These are phyloP conservation scores for Coprinellus aureogranulatus DNA, from an alignment of 768 basidiomycete species.

Conservation along the genomic window DNA sequence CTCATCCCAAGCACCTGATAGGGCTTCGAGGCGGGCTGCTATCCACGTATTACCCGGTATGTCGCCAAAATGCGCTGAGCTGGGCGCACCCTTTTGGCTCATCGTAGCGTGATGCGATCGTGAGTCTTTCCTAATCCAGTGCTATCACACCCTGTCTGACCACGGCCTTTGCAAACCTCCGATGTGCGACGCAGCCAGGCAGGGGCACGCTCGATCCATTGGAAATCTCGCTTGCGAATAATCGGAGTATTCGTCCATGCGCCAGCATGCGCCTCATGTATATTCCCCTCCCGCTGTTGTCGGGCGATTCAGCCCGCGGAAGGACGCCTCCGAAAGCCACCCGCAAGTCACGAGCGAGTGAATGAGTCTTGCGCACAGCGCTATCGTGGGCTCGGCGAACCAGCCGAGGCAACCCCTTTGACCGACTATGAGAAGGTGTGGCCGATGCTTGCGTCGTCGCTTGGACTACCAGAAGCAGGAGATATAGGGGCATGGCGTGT, in stretches of 20 bases:
- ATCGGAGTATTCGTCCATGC: too few relatives aligned
- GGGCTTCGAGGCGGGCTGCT: too few relatives aligned
- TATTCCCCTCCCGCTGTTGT: constrained; percentile 11
- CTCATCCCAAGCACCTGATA: too few relatives aligned
- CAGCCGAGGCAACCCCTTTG: constrained; percentile 37
- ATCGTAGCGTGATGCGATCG: constrained; percentile 1
- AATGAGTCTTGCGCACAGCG: constrained; percentile 57
- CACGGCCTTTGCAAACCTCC: constrained; percentile 34
- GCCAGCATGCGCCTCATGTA: too few relatives aligned
- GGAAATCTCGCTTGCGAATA: too few relatives aligned
- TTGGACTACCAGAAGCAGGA: constrained; percentile 35
- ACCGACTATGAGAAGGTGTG: constrained; percentile 10
- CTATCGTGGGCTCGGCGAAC: constrained; percentile 49
- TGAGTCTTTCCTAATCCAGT: constrained; percentile 24
- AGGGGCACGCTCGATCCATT: too few relatives aligned
- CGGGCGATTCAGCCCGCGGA: constrained; percentile 31
- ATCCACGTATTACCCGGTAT: too few relatives aligned
- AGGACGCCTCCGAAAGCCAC: constrained; percentile 58
- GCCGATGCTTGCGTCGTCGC: constrained; percentile 14
- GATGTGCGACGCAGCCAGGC: too few relatives aligned
- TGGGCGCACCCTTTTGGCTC: neutral
- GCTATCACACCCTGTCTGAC: constrained; percentile 13
- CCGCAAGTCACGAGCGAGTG: constrained; percentile 67
- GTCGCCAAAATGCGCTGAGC: too few relatives aligned
- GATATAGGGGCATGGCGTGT: constrained; percentile 29